phyloP scores from a whole-genome alignment of 164 flowering plant genomes.

The Cinnamomum micranthum region DNA sequence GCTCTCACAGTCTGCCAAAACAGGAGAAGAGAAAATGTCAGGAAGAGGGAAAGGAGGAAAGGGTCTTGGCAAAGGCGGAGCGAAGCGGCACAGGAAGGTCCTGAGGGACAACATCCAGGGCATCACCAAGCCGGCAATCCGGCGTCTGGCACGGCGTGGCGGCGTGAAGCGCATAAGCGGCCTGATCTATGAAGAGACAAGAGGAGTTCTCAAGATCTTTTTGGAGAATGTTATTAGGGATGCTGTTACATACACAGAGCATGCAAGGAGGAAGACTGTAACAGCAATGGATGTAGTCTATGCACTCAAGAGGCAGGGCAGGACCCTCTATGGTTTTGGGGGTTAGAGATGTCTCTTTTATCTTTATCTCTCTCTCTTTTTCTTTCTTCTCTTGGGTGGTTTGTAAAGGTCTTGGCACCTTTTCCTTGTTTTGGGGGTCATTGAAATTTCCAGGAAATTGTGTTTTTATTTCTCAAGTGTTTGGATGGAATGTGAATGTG shows the following conservation, averaged over 20 bases:
- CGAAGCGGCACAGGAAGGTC: constrained; percentile 10
- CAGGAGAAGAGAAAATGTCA: constrained; percentile 5
- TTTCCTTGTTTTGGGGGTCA: no score
- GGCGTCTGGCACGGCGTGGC: constrained; percentile 10
- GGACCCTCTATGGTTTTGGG: constrained; percentile 11
- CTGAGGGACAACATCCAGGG: constrained; percentile 14
- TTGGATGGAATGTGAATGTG: no score
- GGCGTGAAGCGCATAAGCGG: neutral
- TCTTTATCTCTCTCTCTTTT: no score
- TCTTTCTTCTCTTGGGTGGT: neutral
- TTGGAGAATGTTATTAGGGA: constrained; percentile 9
- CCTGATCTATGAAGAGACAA: constrained; percentile 7
- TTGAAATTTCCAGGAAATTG: no score
- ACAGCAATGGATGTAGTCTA: constrained; percentile 10
- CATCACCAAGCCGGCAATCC: constrained; percentile 9
- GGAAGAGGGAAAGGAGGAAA: constrained; percentile 11
- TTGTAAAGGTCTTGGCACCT: no score
- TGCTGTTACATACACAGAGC: constrained; percentile 14
- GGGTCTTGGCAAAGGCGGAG: constrained; percentile 6
- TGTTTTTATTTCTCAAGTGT: no score
- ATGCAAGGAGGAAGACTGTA: constrained; percentile 10
- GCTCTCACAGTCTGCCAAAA: no score
- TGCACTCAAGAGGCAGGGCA: constrained; percentile 12
- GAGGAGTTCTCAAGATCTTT: constrained; percentile 14
- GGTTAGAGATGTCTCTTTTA: neutral